phyloP scores from a whole-genome alignment of 306 rosid species.

The Lupinus albus region DNA sequence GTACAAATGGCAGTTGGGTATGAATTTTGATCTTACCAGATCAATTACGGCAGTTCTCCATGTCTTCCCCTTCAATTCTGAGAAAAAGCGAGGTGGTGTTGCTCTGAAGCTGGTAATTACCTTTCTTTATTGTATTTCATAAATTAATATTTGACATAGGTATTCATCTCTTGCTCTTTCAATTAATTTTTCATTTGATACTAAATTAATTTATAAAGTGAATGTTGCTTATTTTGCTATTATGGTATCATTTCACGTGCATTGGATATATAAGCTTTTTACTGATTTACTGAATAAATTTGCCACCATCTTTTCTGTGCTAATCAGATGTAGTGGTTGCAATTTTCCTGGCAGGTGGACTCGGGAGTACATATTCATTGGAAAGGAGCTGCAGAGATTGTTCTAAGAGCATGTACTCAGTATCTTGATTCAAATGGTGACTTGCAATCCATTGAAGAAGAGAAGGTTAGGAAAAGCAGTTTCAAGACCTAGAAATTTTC shows the following conservation, averaged over 20 bases:
- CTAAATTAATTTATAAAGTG: conserved; percentile 20
- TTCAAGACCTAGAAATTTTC: conserved; percentile 38
- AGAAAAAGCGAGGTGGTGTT: conserved; percentile 95
- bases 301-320: conserved; percentile 18
- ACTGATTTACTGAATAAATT: neutral
- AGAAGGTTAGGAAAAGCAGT: conserved; percentile 60
- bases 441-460: conserved; percentile 55
- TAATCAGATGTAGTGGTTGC: conserved; percentile 29
- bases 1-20: conserved; percentile 71
- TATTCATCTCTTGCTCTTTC: conserved; percentile 32
- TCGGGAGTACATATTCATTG: conserved; percentile 81
- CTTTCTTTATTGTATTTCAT: conserved; percentile 29
- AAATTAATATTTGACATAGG: conserved; percentile 6
- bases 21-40: conserved; percentile 72
- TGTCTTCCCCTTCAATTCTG: conserved; percentile 94
- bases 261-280: conserved; percentile 27
- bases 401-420: conserved; percentile 65
- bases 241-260: conserved; percentile 27
- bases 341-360: conserved; percentile 57
- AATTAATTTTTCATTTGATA: conserved; percentile 21
- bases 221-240: conserved; percentile 17
- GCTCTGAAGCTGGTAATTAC: conserved; percentile 74
- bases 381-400: conserved; percentile 99
- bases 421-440: conserved; percentile 77
- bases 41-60: conserved; percentile 71